Evolutionary conservation across 2,329 filamentous ascomycete species (phyloP).

Genomic region (Trichoderma endophyticum): DNA sequence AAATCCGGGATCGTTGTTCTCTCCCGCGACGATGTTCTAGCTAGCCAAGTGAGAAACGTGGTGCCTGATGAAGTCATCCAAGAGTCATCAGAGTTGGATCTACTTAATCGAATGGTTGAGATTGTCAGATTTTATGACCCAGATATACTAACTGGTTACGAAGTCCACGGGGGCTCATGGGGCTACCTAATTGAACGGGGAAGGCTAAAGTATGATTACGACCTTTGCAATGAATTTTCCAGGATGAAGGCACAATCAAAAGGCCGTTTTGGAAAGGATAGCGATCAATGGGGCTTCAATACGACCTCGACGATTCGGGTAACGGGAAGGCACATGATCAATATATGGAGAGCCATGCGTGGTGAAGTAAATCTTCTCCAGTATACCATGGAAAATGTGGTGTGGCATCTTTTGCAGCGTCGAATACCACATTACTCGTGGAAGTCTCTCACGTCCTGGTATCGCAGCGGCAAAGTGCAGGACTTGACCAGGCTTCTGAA

Average conservation of each 20-base stretch:
- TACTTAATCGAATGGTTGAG: conserved; percentile 81
- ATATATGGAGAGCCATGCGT: conserved; percentile 94
- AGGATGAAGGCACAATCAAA: conserved; percentile 81
- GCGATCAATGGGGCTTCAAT: conserved; percentile 89
- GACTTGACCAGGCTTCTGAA: conserved; percentile 72
- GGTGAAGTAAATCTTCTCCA: conserved; percentile 87
- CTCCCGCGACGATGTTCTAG: conserved; percentile 57
- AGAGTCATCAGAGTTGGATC: conserved; percentile 76
- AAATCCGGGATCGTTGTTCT: conserved; percentile 72
- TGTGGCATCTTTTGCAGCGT: conserved; percentile 82
- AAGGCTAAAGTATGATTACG: conserved; percentile 79
- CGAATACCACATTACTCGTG: conserved; percentile 86
- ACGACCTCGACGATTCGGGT: conserved; percentile 87
- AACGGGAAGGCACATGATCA: conserved; percentile 95
- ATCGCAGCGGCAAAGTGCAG: conserved; percentile 62
- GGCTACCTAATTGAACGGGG: conserved; percentile 93
- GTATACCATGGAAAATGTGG: conserved; percentile 95
- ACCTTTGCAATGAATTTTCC: conserved; percentile 87
- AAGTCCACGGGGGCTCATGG: conserved; percentile 92
- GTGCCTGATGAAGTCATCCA: conserved; percentile 63
- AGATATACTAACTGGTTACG: conserved; percentile 90
- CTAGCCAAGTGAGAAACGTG: conserved; percentile 60
- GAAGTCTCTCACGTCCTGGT: conserved; percentile 78
- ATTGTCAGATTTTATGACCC: conserved; percentile 83
- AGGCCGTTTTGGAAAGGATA: conserved; percentile 80